Evolutionary conservation across 129 eudicot species (phyloP).

Genomic region (Centella asiatica): DNA sequence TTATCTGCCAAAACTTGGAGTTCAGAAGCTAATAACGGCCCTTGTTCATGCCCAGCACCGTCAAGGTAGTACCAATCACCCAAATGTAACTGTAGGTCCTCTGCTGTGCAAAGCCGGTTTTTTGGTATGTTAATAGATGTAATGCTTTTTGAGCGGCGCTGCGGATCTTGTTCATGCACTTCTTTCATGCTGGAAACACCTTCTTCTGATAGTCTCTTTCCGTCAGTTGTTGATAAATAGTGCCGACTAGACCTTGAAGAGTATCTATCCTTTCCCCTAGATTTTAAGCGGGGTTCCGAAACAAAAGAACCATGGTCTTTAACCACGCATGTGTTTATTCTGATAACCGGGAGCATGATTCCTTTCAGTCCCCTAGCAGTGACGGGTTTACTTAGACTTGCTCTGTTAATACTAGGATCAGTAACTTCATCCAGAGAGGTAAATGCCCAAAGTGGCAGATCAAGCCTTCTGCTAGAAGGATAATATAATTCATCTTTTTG

Average conservation of each 20-base stretch:
- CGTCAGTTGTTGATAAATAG: slow-evolving; percentile 32
- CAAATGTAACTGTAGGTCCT: slow-evolving; percentile 63
- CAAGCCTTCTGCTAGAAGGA: slow-evolving; percentile 56
- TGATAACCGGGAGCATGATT: slow-evolving; percentile 73
- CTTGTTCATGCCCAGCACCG: slow-evolving; percentile 93
- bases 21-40: slow-evolving; percentile 64
- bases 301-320: slow-evolving; percentile 74
- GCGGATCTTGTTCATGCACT: slow-evolving; percentile 34
- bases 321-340: slow-evolving; percentile 93
- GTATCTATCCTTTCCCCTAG: slow-evolving; percentile 57
- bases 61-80: slow-evolving; percentile 97
- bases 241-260: slow-evolving; percentile 47
- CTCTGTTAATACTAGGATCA: slow-evolving; percentile 28
- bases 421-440: slow-evolving; percentile 56
- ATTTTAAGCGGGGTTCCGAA: slow-evolving; percentile 54
- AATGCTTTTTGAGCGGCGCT: slow-evolving; percentile 30
- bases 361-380: slow-evolving; percentile 64
- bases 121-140: slow-evolving; percentile 43
- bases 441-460: slow-evolving; percentile 88
- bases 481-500: slow-evolving; percentile 64
- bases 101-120: slow-evolving; percentile 49
- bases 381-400: slow-evolving; percentile 36
- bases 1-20: slow-evolving; percentile 65
- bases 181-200: slow-evolving; percentile 34
- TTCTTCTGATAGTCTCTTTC: slow-evolving; percentile 66